Base-by-base conservation (phyloP, 2,329 filamentous ascomycete genomes). In the Aspergillus puulaauensis region DNA sequence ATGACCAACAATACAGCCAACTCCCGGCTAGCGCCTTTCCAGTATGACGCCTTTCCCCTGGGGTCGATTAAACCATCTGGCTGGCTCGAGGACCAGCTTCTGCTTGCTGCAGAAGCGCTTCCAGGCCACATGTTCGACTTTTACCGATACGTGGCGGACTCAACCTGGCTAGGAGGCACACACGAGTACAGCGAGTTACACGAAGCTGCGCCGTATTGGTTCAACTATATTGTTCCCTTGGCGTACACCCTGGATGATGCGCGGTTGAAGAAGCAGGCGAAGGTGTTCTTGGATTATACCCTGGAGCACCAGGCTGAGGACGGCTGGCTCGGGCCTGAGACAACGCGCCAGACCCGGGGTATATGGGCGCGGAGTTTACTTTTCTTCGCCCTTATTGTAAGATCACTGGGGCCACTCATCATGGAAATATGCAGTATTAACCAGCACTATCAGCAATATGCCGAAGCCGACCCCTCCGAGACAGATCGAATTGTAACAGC, bases 271-370 rank as follows among this genome's bases (percentile, higher is more conserved):
- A 63, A 61, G 0, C 82, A 86, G 59, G 78, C 82, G 7, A 73
- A 75, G 17, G 60, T 70, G 5, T 77, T 77, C 31, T 67, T 80
- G 6, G 70, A 80, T 52, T 79, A 80, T 60, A 74, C 83, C 2
- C 69, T 86, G n/a, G 69, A 72, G 6, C 73, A 76, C 50, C 82
- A 84, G 57, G 75, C 77, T 31, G 60, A 64, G 1, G 83, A 86
- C 71, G 84, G 84, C 7, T 86, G 84, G 84, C 31, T 86, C 17
- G 83, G 83, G 0, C 81, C 81, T 0, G 83, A 85, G 69, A 76
- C 61, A 0, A 75, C 69, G 0, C 62, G 73, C 3, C 64, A 73
- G 6, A 74, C 72, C 17, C 70, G 82, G 51, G 78, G 81, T 39
- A 74, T 86, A 44, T 85, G 83, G 83, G 83, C 77, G 5, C 71